These are phyloP conservation scores for Silene conica DNA, from an alignment of 148 eudicot genomes.

Conservation along the genomic window DNA sequence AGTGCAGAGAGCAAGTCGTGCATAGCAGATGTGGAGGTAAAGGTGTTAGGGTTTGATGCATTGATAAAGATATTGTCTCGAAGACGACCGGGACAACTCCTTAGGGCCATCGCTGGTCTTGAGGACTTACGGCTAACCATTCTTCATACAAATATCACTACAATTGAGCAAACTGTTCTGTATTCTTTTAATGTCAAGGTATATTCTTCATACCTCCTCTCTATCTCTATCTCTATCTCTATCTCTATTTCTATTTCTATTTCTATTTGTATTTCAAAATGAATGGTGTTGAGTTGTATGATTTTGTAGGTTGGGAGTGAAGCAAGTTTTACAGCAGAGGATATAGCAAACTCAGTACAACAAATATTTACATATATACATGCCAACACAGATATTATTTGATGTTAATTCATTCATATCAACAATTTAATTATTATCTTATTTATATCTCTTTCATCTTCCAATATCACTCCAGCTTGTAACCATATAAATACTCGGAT, in stretches of 20 bases:
- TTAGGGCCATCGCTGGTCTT: slow-evolving; percentile 72
- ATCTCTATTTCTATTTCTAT: too few species aligned
- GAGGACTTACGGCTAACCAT: slow-evolving; percentile 77
- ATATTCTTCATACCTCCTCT: too few species aligned
- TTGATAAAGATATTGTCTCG: slow-evolving; percentile 84
- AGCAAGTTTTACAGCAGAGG: slow-evolving; percentile 69
- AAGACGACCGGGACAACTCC: slow-evolving; percentile 77
- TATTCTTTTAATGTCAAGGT: slow-evolving; percentile 97
- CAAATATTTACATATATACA: slow-evolving; percentile 79
- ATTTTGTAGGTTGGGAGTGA: slow-evolving; percentile 59
- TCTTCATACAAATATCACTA: slow-evolving; percentile 87
- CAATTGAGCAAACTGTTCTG: slow-evolving; percentile 95
- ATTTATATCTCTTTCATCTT: neutral
- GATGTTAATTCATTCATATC: neutral
- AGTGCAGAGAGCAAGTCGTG: slow-evolving; percentile 82
- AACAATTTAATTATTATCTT: neutral
- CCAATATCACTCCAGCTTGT: neutral
- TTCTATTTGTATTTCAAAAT: too few species aligned
- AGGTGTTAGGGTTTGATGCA: slow-evolving; percentile 79
- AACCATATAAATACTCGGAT: neutral
- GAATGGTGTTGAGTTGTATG: neutral
- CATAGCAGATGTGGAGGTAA: slow-evolving; percentile 87
- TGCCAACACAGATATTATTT: slow-evolving; percentile 44
- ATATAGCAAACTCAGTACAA: slow-evolving; percentile 78
- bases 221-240: too few species aligned